Evolutionary conservation across 2,329 filamentous ascomycete species (phyloP).

Genomic region (Alternaria conjuncta): DNA sequence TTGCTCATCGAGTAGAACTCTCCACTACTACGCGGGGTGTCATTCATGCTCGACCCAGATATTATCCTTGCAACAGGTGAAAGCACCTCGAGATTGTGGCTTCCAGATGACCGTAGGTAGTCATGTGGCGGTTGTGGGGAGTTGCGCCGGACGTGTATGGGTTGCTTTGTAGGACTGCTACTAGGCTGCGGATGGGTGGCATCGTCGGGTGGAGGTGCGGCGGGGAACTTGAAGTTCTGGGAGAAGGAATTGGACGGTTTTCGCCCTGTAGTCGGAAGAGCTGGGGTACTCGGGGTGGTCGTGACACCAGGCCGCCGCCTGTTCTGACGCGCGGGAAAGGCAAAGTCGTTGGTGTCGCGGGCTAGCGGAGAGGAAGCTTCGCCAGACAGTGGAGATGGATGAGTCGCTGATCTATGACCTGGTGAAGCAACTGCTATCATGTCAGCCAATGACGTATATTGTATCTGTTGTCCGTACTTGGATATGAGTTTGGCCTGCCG

Average conservation of each 20-base stretch:
- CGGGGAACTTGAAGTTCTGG: conserved; percentile 65
- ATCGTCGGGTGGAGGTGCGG: conserved; percentile 46
- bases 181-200: conserved; percentile 34
- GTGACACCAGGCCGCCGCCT: conserved; percentile 38
- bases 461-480: conserved; percentile 27
- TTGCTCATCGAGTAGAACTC: conserved; percentile 97
- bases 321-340: conserved; percentile 38
- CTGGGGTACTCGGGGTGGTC: conserved; percentile 51
- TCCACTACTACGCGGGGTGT: conserved; percentile 87
- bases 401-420: conserved; percentile 39
- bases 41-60: conserved; percentile 74
- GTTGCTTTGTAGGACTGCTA: conserved; percentile 46
- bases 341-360: conserved; percentile 34
- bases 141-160: conserved; percentile 37
- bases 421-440: conserved; percentile 35
- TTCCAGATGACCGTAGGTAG: conserved; percentile 40
- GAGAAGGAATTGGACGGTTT: conserved; percentile 52
- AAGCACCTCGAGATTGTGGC: conserved; percentile 60
- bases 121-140: conserved; percentile 31
- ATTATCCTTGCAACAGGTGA: conserved; percentile 72
- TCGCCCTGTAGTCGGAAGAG: conserved; percentile 44
- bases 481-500: conserved; percentile 45
- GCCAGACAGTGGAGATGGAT: conserved; percentile 53
- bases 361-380: conserved; percentile 45
- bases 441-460: conserved; percentile 21